Conservation (phyloP, 225 moss, liverwort and hornwort species). For the Bryoerythrophyllum caledonicum region DNA sequence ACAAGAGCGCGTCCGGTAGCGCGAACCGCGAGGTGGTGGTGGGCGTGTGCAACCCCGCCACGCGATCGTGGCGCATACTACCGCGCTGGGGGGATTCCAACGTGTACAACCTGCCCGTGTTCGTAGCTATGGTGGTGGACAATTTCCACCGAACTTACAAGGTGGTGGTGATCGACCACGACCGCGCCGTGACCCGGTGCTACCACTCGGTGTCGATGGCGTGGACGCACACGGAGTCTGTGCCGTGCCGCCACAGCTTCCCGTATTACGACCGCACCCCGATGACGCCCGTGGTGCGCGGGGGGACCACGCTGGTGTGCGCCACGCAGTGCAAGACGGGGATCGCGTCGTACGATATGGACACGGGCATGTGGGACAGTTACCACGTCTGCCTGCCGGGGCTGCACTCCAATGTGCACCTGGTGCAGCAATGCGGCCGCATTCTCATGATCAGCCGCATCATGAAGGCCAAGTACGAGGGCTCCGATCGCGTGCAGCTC, state of each 20-base stretch:
- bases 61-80: constrained; percentile 39
- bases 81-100: constrained; percentile 35
- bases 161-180: constrained; percentile 51
- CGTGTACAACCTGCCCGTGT: constrained; percentile 32
- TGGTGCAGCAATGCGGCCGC: constrained; percentile 59
- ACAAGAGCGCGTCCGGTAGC: constrained; percentile 5
- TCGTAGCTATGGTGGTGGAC: constrained; percentile 61
- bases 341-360: constrained; percentile 44
- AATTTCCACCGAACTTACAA: constrained; percentile 39
- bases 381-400: constrained; percentile 48
- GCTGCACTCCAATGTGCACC: constrained; percentile 54
- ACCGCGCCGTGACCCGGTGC: constrained; percentile 33
- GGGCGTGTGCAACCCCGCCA: constrained; percentile 59
- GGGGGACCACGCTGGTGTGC: constrained; percentile 38
- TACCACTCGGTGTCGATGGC: constrained; percentile 43
- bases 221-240: constrained; percentile 53
- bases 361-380: constrained; percentile 43
- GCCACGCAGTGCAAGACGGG: constrained; percentile 64
- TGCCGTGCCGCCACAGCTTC: constrained; percentile 47
- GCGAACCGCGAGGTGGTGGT: constrained; percentile 46
- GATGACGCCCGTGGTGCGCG: constrained; percentile 39
- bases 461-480: constrained; percentile 58
- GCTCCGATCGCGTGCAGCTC: constrained; percentile 52
- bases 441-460: constrained; percentile 58
- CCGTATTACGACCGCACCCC: constrained; percentile 53